Conservation (phyloP, 2,329 filamentous ascomycete species). For the Gaeumannomyces sp. region DNA sequence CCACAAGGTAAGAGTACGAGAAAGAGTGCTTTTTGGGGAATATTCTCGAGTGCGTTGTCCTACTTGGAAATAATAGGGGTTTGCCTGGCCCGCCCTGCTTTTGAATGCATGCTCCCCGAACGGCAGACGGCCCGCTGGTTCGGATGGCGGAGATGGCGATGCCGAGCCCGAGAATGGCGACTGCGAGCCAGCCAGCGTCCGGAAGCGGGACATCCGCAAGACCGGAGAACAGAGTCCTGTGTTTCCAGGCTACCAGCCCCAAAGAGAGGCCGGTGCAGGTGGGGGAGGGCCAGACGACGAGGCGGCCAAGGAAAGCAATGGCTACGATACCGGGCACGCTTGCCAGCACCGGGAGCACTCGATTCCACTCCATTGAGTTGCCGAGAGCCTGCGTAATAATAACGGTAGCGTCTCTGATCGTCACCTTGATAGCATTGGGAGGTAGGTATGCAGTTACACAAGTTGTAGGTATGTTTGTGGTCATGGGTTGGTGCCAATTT, state of each 20-base stretch:
- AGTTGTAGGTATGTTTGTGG: background rate
- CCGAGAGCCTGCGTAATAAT: background rate
- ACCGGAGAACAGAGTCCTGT: background rate
- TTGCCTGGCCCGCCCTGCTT: slow-evolving; percentile 23
- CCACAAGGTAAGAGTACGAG: slow-evolving; percentile 62
- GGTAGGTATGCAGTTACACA: no score
- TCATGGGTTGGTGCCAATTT: background rate
- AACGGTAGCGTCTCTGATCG: background rate
- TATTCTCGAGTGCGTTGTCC: slow-evolving; percentile 59
- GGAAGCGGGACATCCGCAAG: background rate
- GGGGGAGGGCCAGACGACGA: slow-evolving; percentile 6
- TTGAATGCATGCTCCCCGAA: background rate
- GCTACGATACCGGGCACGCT: background rate
- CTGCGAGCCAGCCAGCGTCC: background rate
- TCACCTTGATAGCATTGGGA: background rate
- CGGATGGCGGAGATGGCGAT: background rate
- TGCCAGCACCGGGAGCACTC: background rate
- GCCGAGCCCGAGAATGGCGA: slow-evolving; percentile 1
- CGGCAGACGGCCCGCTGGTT: background rate
- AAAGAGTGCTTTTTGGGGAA: slow-evolving; percentile 65
- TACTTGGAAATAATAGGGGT: slow-evolving; percentile 57
- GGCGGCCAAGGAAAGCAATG: slow-evolving; percentile 3
- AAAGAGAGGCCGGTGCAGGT: background rate
- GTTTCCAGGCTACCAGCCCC: background rate
- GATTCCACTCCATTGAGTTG: background rate